Base-by-base conservation (phyloP, 2,329 filamentous ascomycete species). In the Cladorrhinum sp. region DNA sequence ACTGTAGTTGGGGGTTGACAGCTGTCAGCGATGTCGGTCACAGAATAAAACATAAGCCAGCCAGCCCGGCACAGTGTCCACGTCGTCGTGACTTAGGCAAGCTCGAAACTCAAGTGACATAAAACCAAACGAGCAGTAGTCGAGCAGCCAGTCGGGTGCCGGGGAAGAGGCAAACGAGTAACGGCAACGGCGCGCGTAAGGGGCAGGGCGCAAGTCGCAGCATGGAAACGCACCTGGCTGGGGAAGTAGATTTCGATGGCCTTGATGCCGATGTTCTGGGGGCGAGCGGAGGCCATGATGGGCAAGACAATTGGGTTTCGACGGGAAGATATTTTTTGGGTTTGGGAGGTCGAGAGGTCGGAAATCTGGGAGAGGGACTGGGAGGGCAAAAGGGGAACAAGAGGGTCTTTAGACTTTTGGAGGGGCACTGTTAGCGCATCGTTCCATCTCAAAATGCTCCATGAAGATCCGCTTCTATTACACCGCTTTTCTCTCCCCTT, bases 181-280 rank as follows among this genome's bases (percentile, higher is more conserved):
- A 36, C 33, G 33, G 33, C 54, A 60, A 56, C 60, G 24, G 28
- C 33, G 36, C 8, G 39, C 51, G 7, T 18, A 2, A 14, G 23
- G 36, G 56, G 54, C 28, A 58, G 51, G 20, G 26, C 16, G 30
- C 23, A 10, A 10, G 33, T 36, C 26, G 26, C 5, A 30, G 58
- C 60, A 55, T 24, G 60, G 52, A 63, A 53, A 78, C 86, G 66
- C 78, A 94, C 91, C 86, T 94, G 91, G 76, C 83, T 90, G 67
- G 91, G 91, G 74, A 92, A 91, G 78, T 95, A 95, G 74, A 95
- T 86, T 76, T 95, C 91, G 77, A 95, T 91, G 88, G 90, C 91
- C 82, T 95, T 94, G 75, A 95, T 92, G 84, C 91, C 91, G 77
- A 95, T 88, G 80, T 94, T 94, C 77, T 92, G 86, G 67, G 91